A percentile compares a stretch with the other conserved stretches of the same genome.
These are phyloP conservation scores for Auricularia cornea DNA, from an alignment of 768 basidiomycete species.

Conservation along the genomic window DNA sequence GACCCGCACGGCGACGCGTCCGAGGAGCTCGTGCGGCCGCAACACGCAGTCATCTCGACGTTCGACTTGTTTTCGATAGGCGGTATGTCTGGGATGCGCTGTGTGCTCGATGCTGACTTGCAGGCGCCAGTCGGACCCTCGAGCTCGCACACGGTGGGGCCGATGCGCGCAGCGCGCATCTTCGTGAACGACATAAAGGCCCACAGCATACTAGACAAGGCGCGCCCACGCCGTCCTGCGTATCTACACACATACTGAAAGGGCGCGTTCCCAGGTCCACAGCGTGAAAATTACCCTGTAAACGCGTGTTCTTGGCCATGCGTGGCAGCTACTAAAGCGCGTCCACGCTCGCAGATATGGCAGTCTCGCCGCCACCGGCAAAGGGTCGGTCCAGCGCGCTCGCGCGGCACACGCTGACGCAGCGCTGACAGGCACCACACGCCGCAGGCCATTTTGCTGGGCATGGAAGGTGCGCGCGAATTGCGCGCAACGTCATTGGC, in stretches of 20 bases:
- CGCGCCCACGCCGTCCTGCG: constrained; percentile 17
- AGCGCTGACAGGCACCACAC: constrained; percentile 60
- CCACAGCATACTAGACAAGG: constrained; percentile 61
- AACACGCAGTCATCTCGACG: constrained; percentile 84
- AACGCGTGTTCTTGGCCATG: constrained; percentile 17
- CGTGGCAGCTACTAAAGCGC: neutral
- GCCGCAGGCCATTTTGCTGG: constrained; percentile 77
- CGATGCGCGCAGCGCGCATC: constrained; percentile 90
- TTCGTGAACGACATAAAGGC: constrained; percentile 72
- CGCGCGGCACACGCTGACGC: constrained; percentile 14
- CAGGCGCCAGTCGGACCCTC: constrained; percentile 50
- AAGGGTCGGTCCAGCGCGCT: no score
- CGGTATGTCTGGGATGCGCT: constrained; percentile 38
- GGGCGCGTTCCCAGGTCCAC: constrained; percentile 40
- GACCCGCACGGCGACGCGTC: constrained; percentile 1
- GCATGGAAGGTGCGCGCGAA: constrained; percentile 48
- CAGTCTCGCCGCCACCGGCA: constrained; percentile 90
- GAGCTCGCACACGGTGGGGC: constrained; percentile 62
- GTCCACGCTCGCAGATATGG: constrained; percentile 53
- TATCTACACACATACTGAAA: neutral
- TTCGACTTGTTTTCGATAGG: constrained; percentile 92
- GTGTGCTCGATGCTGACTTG: constrained; percentile 20
- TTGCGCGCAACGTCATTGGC: neutral
- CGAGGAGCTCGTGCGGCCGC: constrained; percentile 25
- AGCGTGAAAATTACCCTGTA: constrained; percentile 81